A percentile compares a stretch with the other conserved stretches of the same genome.
These are phyloP conservation scores for Sorghum bicolor DNA, from an alignment of 176 grass and related monocot genomes.

Conservation along the genomic window Sorghum_bicolor_NCBIv3 NC_012879.2:5879501-5880000, in stretches of 20 bases:
- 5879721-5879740: constrained; percentile 25
- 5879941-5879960: constrained; percentile 32
- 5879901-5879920: not conserved
- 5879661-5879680: constrained; percentile 96
- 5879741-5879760: not conserved
- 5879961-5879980: constrained; percentile 40
- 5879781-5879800: not conserved
- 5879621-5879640: constrained; percentile 81
- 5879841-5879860: not conserved
- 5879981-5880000: constrained; percentile 70
- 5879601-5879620: constrained; percentile 53
- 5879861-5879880: not conserved
- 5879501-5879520: constrained; percentile 93
- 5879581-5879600: constrained; percentile 95
- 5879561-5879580: constrained; percentile 93
- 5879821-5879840: not conserved
- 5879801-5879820: not conserved
- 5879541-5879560: constrained; percentile 46
- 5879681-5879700: constrained; percentile 83
- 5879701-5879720: constrained; percentile 94
- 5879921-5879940: constrained; percentile 53
- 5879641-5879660: constrained; percentile 92
- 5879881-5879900: not conserved
- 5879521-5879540: constrained; percentile 77
- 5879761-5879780: not conserved